Base-by-base conservation (phyloP, 2,329 filamentous ascomycete genomes). In the Intubia oerlemansii region DNA sequence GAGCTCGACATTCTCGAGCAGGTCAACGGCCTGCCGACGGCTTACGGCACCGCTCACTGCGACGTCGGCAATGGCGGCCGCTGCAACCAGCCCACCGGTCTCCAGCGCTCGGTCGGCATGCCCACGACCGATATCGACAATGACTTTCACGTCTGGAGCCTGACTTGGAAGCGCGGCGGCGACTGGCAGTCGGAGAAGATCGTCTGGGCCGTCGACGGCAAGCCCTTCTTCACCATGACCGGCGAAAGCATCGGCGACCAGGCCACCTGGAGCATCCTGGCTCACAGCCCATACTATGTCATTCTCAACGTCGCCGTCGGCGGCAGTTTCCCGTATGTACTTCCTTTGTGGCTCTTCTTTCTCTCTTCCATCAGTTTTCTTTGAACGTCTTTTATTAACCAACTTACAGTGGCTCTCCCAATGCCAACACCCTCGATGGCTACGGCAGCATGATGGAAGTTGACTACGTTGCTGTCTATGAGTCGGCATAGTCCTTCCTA, bases 1-100 rank as follows among this genome's bases (percentile, higher is more conserved):
- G 62, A 66, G 44, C 44, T 66, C 22, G 62, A 66, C 38, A 53
- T 62, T 34, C 48, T 64, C 39, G 62, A 66, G 46, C 54, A 53
- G 17, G 44, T 64, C 36, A 56, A 62, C 39, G 62, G 59, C 2
- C 33, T 49, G 20, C 41, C 44, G 4, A 47, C 41, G 2, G 57
- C 47, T 10, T 50, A 55, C 23, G 57, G 53, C 10, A 58, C 55
- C 8, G 42, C 56, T 10, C 62, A 66, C 45, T 66, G 60, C 41
- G 56, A 57, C 13, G 34, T 34, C 8, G 34, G 41, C 5, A 48
- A 48, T 3, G 58, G 56, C 7, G 58, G 59, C 1, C 46, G 53
- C 19, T 65, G 60, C 49, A 50, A 55, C 23, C 59, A 64, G 43
- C 55, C 54, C 3, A 41, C 28, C 10, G 60, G 59, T 11, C 45